phyloP scores from a whole-genome alignment of 2,329 filamentous ascomycete genomes.

The Fusarium luffae region DNA sequence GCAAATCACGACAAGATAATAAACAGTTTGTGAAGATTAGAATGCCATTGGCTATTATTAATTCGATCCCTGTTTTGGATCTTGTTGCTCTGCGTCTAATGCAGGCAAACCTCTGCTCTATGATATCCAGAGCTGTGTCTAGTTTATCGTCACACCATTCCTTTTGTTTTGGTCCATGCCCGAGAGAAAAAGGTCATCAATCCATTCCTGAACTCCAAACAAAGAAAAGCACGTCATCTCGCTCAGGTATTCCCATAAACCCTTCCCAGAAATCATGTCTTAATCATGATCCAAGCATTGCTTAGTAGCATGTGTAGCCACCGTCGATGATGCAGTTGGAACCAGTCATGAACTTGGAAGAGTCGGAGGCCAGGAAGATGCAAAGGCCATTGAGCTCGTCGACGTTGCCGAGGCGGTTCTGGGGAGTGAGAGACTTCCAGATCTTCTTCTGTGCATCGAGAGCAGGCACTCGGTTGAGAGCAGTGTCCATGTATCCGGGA shows the following conservation, averaged over 20 bases:
- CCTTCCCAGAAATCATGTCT: not conserved
- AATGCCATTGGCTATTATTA: conserved; percentile 33
- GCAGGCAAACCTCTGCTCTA: conserved; percentile 27
- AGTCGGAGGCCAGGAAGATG: conserved; percentile 79
- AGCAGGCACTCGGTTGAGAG: conserved; percentile 79
- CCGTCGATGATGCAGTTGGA: conserved; percentile 78
- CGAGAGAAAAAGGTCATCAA: conserved; percentile 12
- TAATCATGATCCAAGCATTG: conserved; percentile 2
- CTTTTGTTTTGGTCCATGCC: conserved; percentile 13
- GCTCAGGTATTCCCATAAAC: not conserved
- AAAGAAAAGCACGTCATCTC: conserved; percentile 28
- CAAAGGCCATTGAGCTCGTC: conserved; percentile 83
- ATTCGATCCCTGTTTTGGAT: conserved; percentile 28
- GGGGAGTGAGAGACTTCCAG: conserved; percentile 79
- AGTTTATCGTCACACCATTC: conserved; percentile 29
- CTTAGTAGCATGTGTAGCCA: conserved; percentile 72
- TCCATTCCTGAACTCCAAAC: conserved; percentile 37
- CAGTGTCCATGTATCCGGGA: conserved; percentile 88
- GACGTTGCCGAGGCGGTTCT: conserved; percentile 76
- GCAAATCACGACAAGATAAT: not conserved
- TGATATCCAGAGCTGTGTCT: conserved; percentile 35
- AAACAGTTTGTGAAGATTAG: conserved; percentile 1
- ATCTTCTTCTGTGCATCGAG: conserved; percentile 86
- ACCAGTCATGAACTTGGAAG: conserved; percentile 81
- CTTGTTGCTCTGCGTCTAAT: conserved; percentile 21